phyloP scores from a whole-genome alignment of 2,329 filamentous ascomycete genomes.

The Neofusicoccum kwambonambiense region DNA sequence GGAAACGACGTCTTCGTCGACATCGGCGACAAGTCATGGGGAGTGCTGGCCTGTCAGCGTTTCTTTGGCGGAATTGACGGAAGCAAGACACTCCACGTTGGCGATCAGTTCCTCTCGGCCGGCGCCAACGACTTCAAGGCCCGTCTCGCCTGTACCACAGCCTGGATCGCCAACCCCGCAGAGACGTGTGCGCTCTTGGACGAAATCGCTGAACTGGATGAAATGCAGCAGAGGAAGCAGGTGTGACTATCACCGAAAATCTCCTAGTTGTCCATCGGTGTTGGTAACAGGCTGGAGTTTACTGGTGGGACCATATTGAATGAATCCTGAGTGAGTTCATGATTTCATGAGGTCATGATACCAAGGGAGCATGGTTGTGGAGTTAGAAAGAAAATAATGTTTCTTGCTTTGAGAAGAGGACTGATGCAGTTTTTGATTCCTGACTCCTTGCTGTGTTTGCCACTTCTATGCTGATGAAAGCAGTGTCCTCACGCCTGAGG shows the following conservation, averaged over 20 bases:
- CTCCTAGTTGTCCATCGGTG: neutral
- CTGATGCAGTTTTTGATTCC: too few relatives aligned
- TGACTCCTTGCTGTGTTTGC: too few relatives aligned
- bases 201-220: conserved; percentile 60
- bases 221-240: conserved; percentile 32
- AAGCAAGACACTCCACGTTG: conserved; percentile 85
- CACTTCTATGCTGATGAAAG: too few relatives aligned
- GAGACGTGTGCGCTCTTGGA: conserved; percentile 90
- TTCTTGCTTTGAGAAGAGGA: too few relatives aligned
- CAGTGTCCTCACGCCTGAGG: too few relatives aligned
- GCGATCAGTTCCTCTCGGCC: conserved; percentile 91
- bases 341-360: conserved; percentile 5
- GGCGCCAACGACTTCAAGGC: conserved; percentile 98
- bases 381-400: neutral
- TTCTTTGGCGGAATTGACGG: conserved; percentile 79
- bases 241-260: neutral
- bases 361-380: neutral
- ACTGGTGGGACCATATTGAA: neutral
- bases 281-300: neutral
- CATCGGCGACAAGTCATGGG: conserved; percentile 97
- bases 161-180: conserved; percentile 90
- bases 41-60: conserved; percentile 85
- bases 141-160: conserved; percentile 84
- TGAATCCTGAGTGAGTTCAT: conserved; percentile 4
- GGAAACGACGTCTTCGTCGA: conserved; percentile 98